Evolutionary conservation across 2,329 filamentous ascomycete genomes (phyloP), one percentile per base, ranked within the genome.

Genomic region (Tolypocladium inflatum): DNA sequence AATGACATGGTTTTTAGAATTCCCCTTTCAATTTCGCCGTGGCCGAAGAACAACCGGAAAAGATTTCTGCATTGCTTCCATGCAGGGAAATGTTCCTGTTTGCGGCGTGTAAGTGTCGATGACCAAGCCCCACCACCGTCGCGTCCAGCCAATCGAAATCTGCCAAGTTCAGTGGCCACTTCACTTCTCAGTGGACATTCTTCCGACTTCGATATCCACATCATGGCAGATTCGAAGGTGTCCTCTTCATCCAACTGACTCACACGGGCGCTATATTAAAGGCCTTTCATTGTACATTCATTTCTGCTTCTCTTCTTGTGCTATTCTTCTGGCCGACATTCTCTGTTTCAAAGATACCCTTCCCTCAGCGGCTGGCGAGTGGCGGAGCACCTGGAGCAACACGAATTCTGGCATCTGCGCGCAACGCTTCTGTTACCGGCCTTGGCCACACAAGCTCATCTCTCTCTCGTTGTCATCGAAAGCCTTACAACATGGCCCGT

Each of bases 81-180:
- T 23, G 45, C 45, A 17, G 15, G 19, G 19, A n/a, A 21, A 13
- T 30, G 10, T 17, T 5, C 43, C 2, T 13, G 17, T 33, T 33
- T 33, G 15, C 52, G 43, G 7, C 21, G 26, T 38, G 38, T 42
- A 51, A 35, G 48, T n/a, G 11, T 50, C 45, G 37, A 39, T 58
- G 56, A 58, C 55, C 57, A 56, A 57, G 55, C 53, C 43, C 45
- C 45, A 33, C 45, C 17, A 1, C 17, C 10, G 17, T 9, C 26
- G 2, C 35, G 35, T 19, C 26, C 42, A 5, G 23, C 61, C 61
- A 62, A 62, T 62, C 17, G 43, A 52, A 57, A 37, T 23, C 5
- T 42, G 61, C 59, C 61, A 62, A 59, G 54, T 48, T 57, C 43
- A 37, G 15, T 39, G 23, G 48, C 48, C 10, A 17, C 37, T 10